Evolutionary conservation across 1,284 basidiomycete genomes (phyloP), one percentile per base, ranked within the genome.

Genomic region (Microstroma glucosiphilum): DNA sequence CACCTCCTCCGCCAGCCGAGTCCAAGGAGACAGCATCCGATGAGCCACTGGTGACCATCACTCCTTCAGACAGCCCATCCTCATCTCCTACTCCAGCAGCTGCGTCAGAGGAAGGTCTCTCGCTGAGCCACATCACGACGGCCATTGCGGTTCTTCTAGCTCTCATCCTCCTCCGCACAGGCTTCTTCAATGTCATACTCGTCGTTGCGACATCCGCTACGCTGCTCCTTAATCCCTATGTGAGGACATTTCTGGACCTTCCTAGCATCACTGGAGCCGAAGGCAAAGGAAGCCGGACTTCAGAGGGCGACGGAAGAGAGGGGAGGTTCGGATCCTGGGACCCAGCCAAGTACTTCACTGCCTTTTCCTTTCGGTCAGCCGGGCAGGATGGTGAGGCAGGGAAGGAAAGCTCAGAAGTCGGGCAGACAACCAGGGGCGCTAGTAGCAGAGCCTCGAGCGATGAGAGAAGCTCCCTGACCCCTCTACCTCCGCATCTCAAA

Each of bases 161-260:
- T 25, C 51, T 54, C n/a, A 19, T 59, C 56, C n/a, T 61, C 26
- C 40, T 59, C 21, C 61, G 61, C 21, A n/a, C 60, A 40, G 60
- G 60, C 40, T 60, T 37, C 40, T n/a, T 57, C 55, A 61, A 61
- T 48, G 13, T 61, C 21, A n/a, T 61, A 1, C 54, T 61, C 9
- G 58, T 61, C 53, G n/a, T 56, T 13, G 13, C 48, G 6, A 58
- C 54, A 17, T 60, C 60, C 11, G 53, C 26, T 26, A 62, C 73
- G 8, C 62, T 75, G 30, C 57, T 73, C 21, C 69, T 71, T 62
- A 73, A 73, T 40, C 71, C 73, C 1, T 75, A 72, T 70, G 63
- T 75, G 13, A 67, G 73, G n/a, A 70, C 68, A 9, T 60, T 75
- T n/a, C 68, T 75, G 53, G 71, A 72, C 57, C 65, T 75, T 3